Evolutionary conservation across 2,329 filamentous ascomycete species (phyloP).

Genomic region (Ophidiomyces ophidiicola): DNA sequence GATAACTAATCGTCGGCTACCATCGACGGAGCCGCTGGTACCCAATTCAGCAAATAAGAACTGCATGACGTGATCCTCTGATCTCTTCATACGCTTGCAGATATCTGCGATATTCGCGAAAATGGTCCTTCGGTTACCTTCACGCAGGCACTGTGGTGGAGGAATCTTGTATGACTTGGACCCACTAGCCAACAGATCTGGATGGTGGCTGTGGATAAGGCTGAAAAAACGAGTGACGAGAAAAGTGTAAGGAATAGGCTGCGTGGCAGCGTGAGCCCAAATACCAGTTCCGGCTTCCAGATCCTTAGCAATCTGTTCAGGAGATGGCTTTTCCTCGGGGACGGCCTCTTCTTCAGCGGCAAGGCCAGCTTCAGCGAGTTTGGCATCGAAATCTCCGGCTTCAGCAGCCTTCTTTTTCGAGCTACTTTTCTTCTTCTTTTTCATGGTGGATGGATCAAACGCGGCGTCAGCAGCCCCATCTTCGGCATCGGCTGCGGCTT

Average conservation of each 20-base stretch:
- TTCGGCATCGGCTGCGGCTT: constrained; percentile 40
- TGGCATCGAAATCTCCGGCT: constrained; percentile 54
- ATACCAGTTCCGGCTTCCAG: constrained; percentile 80
- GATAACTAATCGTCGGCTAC: constrained; percentile 85
- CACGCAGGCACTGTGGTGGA: constrained; percentile 92
- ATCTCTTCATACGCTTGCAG: constrained; percentile 98
- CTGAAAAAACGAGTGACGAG: constrained; percentile 89
- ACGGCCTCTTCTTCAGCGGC: constrained; percentile 48
- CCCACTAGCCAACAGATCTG: constrained; percentile 79
- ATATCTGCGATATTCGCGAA: constrained; percentile 99
- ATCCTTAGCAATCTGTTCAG: constrained; percentile 50
- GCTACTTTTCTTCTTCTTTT: constrained; percentile 76
- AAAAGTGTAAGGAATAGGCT: constrained; percentile 69
- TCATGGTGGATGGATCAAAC: constrained; percentile 55
- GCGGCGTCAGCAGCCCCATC: constrained; percentile 43
- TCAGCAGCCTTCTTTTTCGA: constrained; percentile 44
- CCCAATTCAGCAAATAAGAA: constrained; percentile 97
- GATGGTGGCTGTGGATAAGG: constrained; percentile 89
- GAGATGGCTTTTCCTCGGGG: constrained; percentile 44
- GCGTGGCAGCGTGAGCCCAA: constrained; percentile 70
- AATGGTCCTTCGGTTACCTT: constrained; percentile 99
- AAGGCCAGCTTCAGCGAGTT: constrained; percentile 50
- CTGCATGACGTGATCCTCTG: constrained; percentile 91
- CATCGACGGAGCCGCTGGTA: constrained; percentile 91
- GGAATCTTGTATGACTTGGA: constrained; percentile 98